phyloP scores from a whole-genome alignment of 2,329 filamentous ascomycete genomes.

The Fusarium humuli region DNA sequence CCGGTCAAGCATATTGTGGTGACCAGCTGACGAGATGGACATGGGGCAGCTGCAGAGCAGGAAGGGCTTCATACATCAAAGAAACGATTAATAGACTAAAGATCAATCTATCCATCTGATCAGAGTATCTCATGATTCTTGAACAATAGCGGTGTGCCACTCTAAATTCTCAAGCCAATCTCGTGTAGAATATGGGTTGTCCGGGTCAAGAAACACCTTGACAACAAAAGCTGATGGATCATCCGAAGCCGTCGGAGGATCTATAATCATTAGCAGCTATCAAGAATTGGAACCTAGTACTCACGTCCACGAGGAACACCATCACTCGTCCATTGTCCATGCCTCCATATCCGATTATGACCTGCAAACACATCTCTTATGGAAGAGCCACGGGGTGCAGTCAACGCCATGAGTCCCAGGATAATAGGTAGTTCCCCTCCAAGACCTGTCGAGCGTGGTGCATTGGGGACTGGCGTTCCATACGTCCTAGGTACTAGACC shows the following conservation, averaged over 20 bases:
- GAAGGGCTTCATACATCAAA: constrained; percentile 35
- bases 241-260: constrained; percentile 42
- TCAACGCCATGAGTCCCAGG: constrained; percentile 56
- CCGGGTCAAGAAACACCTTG: constrained; percentile 49
- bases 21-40: constrained; percentile 25
- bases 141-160: constrained; percentile 42
- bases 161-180: constrained; percentile 45
- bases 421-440: constrained; percentile 55
- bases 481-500: constrained; percentile 52
- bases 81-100: constrained; percentile 46
- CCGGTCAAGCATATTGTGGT: constrained; percentile 11
- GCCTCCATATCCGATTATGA: constrained; percentile 41
- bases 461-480: constrained; percentile 14
- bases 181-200: constrained; percentile 46
- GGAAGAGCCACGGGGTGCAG: constrained; percentile 15
- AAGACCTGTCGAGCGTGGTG: constrained; percentile 48
- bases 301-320: constrained; percentile 45
- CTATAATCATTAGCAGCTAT: constrained; percentile 29
- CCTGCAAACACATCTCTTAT: constrained; percentile 44
- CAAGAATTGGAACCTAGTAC: constrained; percentile 11
- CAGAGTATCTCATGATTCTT: constrained; percentile 22
- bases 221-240: constrained; percentile 51
- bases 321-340: constrained; percentile 42
- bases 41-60: constrained; percentile 36
- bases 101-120: constrained; percentile 28